A percentile compares a stretch with the other conserved stretches of the same genome.
Evolutionary conservation across 768 basidiomycete species (phyloP).

Genomic region (Cystoderma amianthinum): DNA sequence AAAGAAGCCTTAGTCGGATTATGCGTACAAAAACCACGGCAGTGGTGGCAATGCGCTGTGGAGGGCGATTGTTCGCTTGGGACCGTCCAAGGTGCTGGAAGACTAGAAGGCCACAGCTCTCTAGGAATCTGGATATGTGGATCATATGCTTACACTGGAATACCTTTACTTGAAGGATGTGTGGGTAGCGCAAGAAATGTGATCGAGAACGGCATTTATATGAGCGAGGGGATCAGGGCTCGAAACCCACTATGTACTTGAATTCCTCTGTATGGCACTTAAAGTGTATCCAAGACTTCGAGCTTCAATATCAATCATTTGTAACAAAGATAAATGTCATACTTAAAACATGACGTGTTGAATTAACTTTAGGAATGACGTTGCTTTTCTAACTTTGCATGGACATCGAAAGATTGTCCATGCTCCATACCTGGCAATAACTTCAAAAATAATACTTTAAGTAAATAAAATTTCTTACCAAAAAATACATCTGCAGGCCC

Average conservation of each 20-base stretch:
- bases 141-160: constrained; percentile 62
- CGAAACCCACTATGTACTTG: too few relatives aligned
- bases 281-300: neutral
- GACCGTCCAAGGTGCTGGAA: constrained; percentile 43
- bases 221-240: constrained; percentile 21
- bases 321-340: neutral
- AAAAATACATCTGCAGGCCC: constrained; percentile 76
- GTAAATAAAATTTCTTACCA: constrained; percentile 29
- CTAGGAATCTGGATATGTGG: constrained; percentile 69
- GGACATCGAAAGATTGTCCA: constrained; percentile 45
- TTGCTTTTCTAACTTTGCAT: constrained; percentile 64
- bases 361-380: too few relatives aligned
- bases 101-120: constrained; percentile 15
- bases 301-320: neutral
- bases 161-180: constrained; percentile 77
- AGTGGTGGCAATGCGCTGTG: constrained; percentile 38
- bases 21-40: constrained; percentile 24
- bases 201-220: constrained; percentile 34
- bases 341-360: too few relatives aligned
- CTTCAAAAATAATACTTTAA: neutral
- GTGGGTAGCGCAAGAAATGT: constrained; percentile 65
- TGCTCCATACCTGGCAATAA: constrained; percentile 43
- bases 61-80: constrained; percentile 33
- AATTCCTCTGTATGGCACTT: too few relatives aligned
- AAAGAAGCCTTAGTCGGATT: constrained; percentile 45